Evolutionary conservation across 164 flowering plant species (phyloP).

Genomic region (Dillenia turbinata): DNA sequence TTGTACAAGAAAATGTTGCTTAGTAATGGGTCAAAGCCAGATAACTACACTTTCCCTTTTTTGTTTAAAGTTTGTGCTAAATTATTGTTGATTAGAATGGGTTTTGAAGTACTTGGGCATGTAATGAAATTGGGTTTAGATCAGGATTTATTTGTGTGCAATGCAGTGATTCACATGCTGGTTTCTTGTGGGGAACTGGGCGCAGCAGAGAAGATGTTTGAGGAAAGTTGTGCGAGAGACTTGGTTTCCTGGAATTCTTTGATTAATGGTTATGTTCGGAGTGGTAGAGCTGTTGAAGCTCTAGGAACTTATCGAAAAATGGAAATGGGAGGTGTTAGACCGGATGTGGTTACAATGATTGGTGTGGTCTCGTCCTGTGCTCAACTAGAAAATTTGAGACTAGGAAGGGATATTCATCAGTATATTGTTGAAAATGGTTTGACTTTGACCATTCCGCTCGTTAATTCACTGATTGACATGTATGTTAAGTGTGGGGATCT

Average conservation of each 20-base stretch:
- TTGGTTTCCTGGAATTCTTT: conserved; percentile 76
- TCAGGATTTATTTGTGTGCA: conserved; percentile 34
- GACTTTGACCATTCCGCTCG: conserved; percentile 33
- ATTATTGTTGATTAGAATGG: conserved; percentile 19
- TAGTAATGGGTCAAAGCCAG: conserved; percentile 29
- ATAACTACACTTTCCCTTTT: conserved; percentile 53
- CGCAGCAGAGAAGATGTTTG: conserved; percentile 47
- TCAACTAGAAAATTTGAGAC: conserved; percentile 39
- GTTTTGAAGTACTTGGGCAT: conserved; percentile 42
- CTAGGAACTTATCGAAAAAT: conserved; percentile 35
- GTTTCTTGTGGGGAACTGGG: conserved; percentile 39
- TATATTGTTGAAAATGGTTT: conserved; percentile 29
- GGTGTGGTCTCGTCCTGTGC: conserved; percentile 48
- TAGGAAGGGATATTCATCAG: conserved; percentile 40
- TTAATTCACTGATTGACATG: conserved; percentile 69
- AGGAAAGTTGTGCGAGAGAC: conserved; percentile 47
- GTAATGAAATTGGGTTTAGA: conserved; percentile 46
- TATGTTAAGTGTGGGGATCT: conserved; percentile 60
- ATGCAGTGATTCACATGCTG: conserved; percentile 41
- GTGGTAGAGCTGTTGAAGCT: conserved; percentile 35
- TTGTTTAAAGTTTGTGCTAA: conserved; percentile 47
- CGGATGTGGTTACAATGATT: conserved; percentile 73
- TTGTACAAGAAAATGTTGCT: conserved; percentile 48
- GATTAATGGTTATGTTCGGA: conserved; percentile 61
- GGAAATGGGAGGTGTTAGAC: conserved; percentile 34